Evolutionary conservation across 2,329 filamentous ascomycete genomes (phyloP).

Genomic region (Xylaria digitata): DNA sequence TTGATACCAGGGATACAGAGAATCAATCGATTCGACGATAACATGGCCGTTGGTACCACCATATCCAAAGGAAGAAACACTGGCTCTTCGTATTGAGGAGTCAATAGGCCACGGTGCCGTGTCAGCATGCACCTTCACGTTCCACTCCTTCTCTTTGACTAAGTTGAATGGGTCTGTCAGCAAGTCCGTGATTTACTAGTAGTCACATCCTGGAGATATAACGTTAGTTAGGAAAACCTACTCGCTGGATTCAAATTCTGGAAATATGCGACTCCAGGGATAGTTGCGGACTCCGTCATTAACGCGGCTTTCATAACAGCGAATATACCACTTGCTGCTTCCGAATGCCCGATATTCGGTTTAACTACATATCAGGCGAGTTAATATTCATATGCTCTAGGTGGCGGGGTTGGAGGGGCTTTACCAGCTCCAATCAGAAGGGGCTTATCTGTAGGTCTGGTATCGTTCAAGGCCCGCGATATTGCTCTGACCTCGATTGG

Average conservation of each 20-base stretch:
- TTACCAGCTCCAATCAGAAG: conserved; percentile 36
- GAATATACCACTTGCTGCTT: conserved; percentile 43
- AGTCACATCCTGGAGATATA: neutral
- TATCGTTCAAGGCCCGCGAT: conserved; percentile 35
- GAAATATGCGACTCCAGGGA: conserved; percentile 38
- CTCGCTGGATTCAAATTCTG: conserved; percentile 42
- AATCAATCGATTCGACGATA: conserved; percentile 39
- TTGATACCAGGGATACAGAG: conserved; percentile 39
- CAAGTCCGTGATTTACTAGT: neutral
- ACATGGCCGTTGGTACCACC: conserved; percentile 41
- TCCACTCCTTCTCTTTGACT: conserved; percentile 43
- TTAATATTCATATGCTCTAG: neutral
- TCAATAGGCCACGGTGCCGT: conserved; percentile 40
- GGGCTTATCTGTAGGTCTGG: conserved; percentile 24
- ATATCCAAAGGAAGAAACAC: conserved; percentile 44
- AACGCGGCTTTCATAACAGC: conserved; percentile 41
- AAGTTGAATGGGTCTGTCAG: conserved; percentile 11
- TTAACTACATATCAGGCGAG: conserved; percentile 29
- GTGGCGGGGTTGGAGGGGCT: neutral
- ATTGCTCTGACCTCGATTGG: conserved; percentile 36
- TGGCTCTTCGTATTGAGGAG: conserved; percentile 33
- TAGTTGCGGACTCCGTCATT: conserved; percentile 37
- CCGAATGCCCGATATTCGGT: conserved; percentile 45
- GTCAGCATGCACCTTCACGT: conserved; percentile 39
- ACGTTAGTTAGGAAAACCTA: conserved; percentile 18